Evolutionary conservation across 2,329 filamentous ascomycete genomes (phyloP).

Genomic region (Orbilia brochopaga): DNA sequence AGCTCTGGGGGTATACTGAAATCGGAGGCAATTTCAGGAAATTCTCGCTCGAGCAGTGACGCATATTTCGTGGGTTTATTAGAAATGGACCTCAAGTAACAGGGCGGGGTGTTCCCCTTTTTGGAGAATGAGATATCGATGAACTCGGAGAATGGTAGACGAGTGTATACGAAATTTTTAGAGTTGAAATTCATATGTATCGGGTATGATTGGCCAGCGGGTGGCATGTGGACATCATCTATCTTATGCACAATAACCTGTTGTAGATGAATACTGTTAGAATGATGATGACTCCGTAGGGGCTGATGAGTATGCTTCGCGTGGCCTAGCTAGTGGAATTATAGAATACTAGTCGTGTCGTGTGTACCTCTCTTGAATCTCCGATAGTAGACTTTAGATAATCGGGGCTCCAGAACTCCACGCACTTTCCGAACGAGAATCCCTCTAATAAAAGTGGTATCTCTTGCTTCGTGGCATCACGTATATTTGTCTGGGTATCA

Average conservation of each 20-base stretch:
- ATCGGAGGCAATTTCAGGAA: slow-evolving; percentile 71
- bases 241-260: slow-evolving; percentile 78
- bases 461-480: slow-evolving; percentile 20
- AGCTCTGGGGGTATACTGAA: slow-evolving; percentile 73
- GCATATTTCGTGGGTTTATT: slow-evolving; percentile 35
- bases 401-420: slow-evolving; percentile 69
- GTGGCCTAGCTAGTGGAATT: too few species aligned
- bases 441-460: slow-evolving; percentile 70
- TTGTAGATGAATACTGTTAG: neutral
- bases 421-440: slow-evolving; percentile 71
- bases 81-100: slow-evolving; percentile 38
- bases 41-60: slow-evolving; percentile 69
- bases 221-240: neutral
- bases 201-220: slow-evolving; percentile 55
- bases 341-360: neutral
- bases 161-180: slow-evolving; percentile 82
- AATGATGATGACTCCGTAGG: neutral
- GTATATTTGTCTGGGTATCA: neutral
- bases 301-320: too few species aligned
- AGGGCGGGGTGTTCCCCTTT: neutral
- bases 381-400: slow-evolving; percentile 72
- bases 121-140: slow-evolving; percentile 62
- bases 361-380: slow-evolving; percentile 65
- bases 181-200: slow-evolving; percentile 77
- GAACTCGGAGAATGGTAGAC: slow-evolving; percentile 71